Percentiles rank a stretch among this genome's conserved stretches.
phyloP scores from a whole-genome alignment of 176 grass and related monocot species.

The Guadua angustifolia region DNA sequence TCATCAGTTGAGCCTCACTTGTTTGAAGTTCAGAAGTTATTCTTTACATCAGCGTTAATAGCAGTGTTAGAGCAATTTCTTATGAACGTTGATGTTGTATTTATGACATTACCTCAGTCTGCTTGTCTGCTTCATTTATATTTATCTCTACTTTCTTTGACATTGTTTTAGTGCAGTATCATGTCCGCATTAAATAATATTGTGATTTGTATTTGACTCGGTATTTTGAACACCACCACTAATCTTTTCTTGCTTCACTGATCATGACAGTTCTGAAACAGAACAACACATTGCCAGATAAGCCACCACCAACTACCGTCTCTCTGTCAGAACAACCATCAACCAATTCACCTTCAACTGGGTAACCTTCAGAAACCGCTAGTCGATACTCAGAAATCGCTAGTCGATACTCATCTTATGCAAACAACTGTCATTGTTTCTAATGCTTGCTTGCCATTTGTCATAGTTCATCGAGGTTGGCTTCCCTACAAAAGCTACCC shows the following conservation, averaged over 20 bases:
- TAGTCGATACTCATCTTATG: not conserved
- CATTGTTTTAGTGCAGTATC: slow-evolving; percentile 19
- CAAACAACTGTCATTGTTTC: slow-evolving; percentile 15
- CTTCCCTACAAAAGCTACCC: slow-evolving; percentile 69
- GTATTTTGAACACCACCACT: slow-evolving; percentile 25
- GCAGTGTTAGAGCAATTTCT: not conserved
- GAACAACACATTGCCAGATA: slow-evolving; percentile 82
- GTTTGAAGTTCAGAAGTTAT: not conserved
- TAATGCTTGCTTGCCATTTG: slow-evolving; percentile 38
- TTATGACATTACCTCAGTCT: slow-evolving; percentile 15
- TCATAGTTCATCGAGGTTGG: slow-evolving; percentile 63
- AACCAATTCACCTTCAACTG: slow-evolving; percentile 50
- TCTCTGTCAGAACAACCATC: slow-evolving; percentile 65
- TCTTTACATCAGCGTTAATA: not conserved
- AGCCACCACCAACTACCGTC: slow-evolving; percentile 47
- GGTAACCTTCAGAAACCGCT: slow-evolving; percentile 51
- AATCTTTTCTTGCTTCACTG: slow-evolving; percentile 34
- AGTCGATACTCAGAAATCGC: not conserved
- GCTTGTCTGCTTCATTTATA: slow-evolving; percentile 3
- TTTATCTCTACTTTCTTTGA: not conserved
- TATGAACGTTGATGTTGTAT: not conserved
- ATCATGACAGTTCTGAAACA: slow-evolving; percentile 77
- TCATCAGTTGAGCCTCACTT: not conserved
- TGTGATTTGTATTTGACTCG: slow-evolving; percentile 25
- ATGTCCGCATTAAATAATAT: not conserved